Evolutionary conservation across 306 rosid genomes (phyloP).

Genomic region (Herpetospermum pedunculosum): DNA sequence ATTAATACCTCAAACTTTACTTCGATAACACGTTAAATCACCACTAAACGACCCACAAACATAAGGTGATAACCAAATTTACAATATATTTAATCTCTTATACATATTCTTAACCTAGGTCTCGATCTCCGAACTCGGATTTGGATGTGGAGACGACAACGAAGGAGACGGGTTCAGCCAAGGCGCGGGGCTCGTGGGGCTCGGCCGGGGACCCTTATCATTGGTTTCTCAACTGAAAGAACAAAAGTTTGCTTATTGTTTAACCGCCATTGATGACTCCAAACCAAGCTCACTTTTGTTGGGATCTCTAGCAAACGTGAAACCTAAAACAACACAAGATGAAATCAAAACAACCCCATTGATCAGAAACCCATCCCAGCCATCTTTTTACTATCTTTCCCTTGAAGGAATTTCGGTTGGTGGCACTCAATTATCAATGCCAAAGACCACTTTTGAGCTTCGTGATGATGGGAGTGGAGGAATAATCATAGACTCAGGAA

Average conservation of each 20-base stretch:
- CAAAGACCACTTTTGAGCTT: slow-evolving; percentile 34
- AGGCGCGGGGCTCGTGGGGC: slow-evolving; percentile 68
- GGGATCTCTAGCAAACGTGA: slow-evolving; percentile 44
- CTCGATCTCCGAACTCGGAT: slow-evolving; percentile 30
- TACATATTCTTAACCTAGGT: neutral
- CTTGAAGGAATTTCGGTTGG: slow-evolving; percentile 78
- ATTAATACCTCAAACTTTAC: no score
- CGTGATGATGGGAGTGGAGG: slow-evolving; percentile 68
- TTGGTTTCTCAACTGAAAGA: slow-evolving; percentile 69
- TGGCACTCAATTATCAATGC: slow-evolving; percentile 24
- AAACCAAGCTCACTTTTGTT: slow-evolving; percentile 44
- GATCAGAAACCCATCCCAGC: slow-evolving; percentile 46
- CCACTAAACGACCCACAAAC: no score
- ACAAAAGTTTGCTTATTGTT: slow-evolving; percentile 63
- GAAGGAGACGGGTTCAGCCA: slow-evolving; percentile 71
- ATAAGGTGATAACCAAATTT: no score
- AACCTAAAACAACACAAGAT: neutral
- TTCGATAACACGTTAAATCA: no score
- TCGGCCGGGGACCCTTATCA: slow-evolving; percentile 73
- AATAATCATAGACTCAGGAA: slow-evolving; percentile 75
- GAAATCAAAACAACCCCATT: slow-evolving; percentile 37
- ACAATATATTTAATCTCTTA: neutral
- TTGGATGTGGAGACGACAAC: slow-evolving; percentile 78
- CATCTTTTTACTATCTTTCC: slow-evolving; percentile 68
- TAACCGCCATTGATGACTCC: slow-evolving; percentile 45